Conservation (phyloP, 2,329 filamentous ascomycete genomes). For the Pleoardoris graminearum region DNA sequence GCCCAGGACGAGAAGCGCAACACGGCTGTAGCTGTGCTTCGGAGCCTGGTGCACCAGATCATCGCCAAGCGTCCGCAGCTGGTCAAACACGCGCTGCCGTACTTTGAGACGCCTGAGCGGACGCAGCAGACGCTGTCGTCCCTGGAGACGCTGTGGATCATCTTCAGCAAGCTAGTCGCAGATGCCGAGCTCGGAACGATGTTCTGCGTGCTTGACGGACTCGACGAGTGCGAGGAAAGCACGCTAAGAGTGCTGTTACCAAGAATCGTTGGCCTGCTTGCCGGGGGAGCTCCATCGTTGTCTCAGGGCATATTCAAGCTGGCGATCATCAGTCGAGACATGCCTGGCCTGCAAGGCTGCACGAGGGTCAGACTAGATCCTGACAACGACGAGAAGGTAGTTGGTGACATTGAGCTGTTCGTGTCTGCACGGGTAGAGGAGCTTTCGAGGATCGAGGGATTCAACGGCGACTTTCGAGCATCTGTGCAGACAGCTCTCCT, state of each 20-base stretch:
- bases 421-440: constrained; percentile 24
- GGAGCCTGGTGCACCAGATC: constrained; percentile 31
- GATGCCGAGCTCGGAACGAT: constrained; percentile 14
- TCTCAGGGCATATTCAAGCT: too few relatives aligned
- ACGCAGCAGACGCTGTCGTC: constrained; percentile 17
- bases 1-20: constrained; percentile 29
- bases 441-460: too few relatives aligned
- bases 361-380: constrained; percentile 31
- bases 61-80: constrained; percentile 18
- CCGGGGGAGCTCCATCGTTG: constrained; percentile 1
- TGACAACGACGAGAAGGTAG: constrained; percentile 22
- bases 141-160: constrained; percentile 21
- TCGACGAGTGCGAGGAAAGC: constrained; percentile 31
- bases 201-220: constrained; percentile 34
- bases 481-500: constrained; percentile 20
- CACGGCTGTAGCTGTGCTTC: constrained; percentile 26
- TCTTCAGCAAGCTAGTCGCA: constrained; percentile 20
- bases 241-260: too few relatives aligned
- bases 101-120: constrained; percentile 15
- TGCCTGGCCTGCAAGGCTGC: constrained; percentile 22
- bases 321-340: constrained; percentile 24
- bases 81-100: constrained; percentile 13
- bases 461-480: too few relatives aligned
- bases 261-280: constrained; percentile 13
- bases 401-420: constrained; percentile 30